Percentiles rank a stretch among this genome's conserved stretches.
Evolutionary conservation across 371 early-diverging fungal genomes (phyloP).

Genomic region (Mortierella sp.): DNA sequence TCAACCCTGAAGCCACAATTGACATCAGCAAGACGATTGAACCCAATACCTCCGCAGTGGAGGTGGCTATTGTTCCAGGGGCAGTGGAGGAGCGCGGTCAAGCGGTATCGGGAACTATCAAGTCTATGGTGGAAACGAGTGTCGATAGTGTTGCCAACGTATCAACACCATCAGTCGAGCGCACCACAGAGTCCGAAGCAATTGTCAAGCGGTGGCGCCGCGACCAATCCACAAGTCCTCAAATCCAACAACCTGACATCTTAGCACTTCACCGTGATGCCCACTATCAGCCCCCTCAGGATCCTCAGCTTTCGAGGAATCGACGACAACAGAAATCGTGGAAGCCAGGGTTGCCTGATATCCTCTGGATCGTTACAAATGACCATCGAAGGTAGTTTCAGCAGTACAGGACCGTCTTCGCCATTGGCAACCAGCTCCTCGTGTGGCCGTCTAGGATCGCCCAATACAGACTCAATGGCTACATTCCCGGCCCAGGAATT

Average conservation of each 20-base stretch:
- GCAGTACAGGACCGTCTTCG: conserved; percentile 1
- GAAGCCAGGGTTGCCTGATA: conserved; percentile 3
- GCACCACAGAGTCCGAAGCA: conserved; percentile 14
- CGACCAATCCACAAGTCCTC: conserved; percentile 14
- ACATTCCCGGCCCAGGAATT: conserved; percentile 7
- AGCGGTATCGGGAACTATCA: too few species aligned
- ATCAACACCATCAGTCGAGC: neutral
- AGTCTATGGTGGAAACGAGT: too few species aligned
- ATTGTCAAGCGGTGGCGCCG: conserved; percentile 31
- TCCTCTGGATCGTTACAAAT: neutral
- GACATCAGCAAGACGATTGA: too few species aligned
- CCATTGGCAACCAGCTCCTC: neutral
- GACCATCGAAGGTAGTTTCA: neutral
- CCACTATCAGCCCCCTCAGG: conserved; percentile 8
- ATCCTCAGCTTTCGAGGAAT: conserved; percentile 12
- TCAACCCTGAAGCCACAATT: too few species aligned
- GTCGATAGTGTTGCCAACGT: too few species aligned
- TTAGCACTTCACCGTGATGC: neutral
- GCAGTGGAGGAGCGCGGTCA: too few species aligned
- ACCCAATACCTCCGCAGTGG: too few species aligned
- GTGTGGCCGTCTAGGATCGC: neutral
- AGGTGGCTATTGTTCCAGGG: too few species aligned
- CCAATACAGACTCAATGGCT: neutral
- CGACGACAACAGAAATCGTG: neutral
- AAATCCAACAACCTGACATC: conserved; percentile 15